Evolutionary conservation across 345 rosid genomes (phyloP).

Genomic region (Atalantia buxifolia): DNA sequence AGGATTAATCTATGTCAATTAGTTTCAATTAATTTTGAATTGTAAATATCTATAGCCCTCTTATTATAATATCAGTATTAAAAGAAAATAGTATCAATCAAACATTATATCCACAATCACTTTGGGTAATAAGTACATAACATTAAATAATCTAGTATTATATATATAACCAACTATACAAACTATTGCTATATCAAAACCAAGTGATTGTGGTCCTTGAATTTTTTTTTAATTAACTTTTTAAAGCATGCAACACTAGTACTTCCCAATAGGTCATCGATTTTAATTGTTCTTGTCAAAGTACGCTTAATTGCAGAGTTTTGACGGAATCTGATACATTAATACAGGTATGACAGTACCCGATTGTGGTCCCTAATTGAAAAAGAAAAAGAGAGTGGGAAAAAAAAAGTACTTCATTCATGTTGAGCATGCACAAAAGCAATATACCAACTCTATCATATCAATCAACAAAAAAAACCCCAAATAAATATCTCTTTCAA

Average conservation of each 20-base stretch:
- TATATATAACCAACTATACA: neutral
- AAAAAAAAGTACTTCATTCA: conserved; percentile 4
- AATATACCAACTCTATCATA: conserved; percentile 11
- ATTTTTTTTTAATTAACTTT: neutral
- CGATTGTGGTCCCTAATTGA: too few species aligned
- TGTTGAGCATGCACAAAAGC: conserved; percentile 11
- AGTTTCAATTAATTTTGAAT: too few species aligned
- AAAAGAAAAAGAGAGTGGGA: neutral
- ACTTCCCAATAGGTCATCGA: accelerated
- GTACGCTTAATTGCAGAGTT: too few species aligned
- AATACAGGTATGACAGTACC: too few species aligned
- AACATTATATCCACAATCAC: neutral
- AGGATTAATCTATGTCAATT: too few species aligned
- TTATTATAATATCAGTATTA: neutral
- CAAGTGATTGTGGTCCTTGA: conserved; percentile 8
- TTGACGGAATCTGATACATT: too few species aligned
- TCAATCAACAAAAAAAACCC: conserved; percentile 18
- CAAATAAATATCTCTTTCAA: conserved; percentile 32
- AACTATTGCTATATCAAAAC: neutral
- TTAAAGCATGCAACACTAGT: accelerated
- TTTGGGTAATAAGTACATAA: neutral
- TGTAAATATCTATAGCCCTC: neutral
- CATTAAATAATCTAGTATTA: neutral
- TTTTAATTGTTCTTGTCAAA: too few species aligned
- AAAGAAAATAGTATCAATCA: neutral